phyloP scores from a whole-genome alignment of 768 basidiomycete species.

The Cystofilobasidium macerans region DNA sequence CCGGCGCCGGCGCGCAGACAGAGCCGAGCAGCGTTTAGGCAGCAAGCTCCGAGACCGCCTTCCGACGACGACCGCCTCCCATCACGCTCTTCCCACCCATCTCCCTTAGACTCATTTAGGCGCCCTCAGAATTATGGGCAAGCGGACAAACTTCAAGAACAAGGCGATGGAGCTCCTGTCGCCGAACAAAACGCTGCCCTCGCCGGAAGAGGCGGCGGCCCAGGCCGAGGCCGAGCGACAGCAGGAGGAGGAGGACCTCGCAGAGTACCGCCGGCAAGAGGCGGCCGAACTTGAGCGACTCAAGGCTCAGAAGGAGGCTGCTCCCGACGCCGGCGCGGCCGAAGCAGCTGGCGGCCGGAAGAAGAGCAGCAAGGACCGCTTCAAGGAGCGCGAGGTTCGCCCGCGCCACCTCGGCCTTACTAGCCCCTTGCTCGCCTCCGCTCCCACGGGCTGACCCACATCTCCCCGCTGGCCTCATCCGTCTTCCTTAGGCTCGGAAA shows the following conservation, averaged over 20 bases:
- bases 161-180: background rate
- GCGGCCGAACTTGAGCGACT: background rate
- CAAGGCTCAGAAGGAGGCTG: background rate
- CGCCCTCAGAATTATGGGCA: background rate
- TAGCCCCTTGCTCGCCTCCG: background rate
- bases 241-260: slow-evolving; percentile 26
- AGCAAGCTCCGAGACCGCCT: no score
- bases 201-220: slow-evolving; percentile 3
- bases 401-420: background rate
- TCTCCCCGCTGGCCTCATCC: background rate
- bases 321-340: background rate
- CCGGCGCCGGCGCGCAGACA: no score
- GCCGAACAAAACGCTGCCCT: background rate
- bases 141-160: background rate
- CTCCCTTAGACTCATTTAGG: no score
- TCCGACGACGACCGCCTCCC: no score
- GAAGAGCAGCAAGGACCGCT: slow-evolving; percentile 37
- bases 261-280: slow-evolving; percentile 5
- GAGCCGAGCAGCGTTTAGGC: no score
- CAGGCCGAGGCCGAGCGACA: slow-evolving; percentile 18
- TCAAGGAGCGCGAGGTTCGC: slow-evolving; percentile 38
- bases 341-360: slow-evolving; percentile 29
- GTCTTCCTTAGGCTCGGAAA: slow-evolving; percentile 33
- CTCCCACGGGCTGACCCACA: background rate
- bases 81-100: no score